phyloP scores from a whole-genome alignment of 768 basidiomycete species.

The Auriscalpium orientale region DNA sequence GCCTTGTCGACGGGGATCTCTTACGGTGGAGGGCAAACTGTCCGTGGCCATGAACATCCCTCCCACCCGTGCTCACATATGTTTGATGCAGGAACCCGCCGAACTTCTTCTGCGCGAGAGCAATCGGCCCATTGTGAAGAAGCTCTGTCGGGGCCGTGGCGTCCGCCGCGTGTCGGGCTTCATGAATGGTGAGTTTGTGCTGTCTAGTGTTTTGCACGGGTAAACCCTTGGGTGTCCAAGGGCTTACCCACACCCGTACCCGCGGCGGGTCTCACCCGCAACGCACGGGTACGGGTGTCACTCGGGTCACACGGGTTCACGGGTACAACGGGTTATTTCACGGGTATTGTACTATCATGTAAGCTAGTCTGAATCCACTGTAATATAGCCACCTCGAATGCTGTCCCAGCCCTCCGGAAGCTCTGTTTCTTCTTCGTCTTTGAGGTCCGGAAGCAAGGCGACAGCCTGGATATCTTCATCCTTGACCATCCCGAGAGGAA shows the following conservation, averaged over 20 bases:
- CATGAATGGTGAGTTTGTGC: neutral
- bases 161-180: neutral
- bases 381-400: too few species aligned
- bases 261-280: too few species aligned
- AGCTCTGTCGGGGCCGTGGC: neutral
- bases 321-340: too few species aligned
- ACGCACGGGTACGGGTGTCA: too few species aligned
- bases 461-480: constrained; percentile 4
- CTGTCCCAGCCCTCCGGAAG: neutral
- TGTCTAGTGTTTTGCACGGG: too few species aligned
- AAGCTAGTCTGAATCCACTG: too few species aligned
- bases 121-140: neutral
- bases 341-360: too few species aligned
- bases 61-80: neutral
- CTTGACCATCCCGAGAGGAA: constrained; percentile 19
- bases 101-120: too few species aligned
- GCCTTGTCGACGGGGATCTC: neutral
- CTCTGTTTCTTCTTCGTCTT: neutral
- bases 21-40: neutral
- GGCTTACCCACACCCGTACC: too few species aligned
- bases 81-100: neutral
- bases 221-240: too few species aligned
- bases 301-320: too few species aligned
- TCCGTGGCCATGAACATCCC: neutral
- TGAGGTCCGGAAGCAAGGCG: neutral